Base-by-base conservation (phyloP, 768 basidiomycete genomes). In the Hygrocybe punicea region DNA sequence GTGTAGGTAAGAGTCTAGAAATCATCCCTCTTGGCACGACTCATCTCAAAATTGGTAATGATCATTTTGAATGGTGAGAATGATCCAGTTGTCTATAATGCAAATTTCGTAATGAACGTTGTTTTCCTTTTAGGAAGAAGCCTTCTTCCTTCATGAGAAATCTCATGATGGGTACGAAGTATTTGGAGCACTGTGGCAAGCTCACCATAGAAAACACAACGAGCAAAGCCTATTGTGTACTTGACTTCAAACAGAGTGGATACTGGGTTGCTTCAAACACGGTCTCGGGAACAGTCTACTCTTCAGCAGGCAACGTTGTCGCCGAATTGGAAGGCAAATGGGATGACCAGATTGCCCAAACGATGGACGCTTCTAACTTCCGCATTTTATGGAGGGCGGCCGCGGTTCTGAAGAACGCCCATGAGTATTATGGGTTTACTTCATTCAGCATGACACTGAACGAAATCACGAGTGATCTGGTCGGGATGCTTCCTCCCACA, bases 81-180 rank as follows among this genome's bases (percentile, higher is more conserved):
- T 55, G 29, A 29, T 33, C 40, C 33, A 13, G n/a, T 48, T 14
- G 44, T 24, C 49, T 45, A 51, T 44, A 50, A 23, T 53, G 54
- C 7, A 58, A 37, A 6, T 23, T 45, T 54, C 11, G 5, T 17
- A 29, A 52, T 58, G 50, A 42, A 37, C 34, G 19, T 46, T 7
- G 13, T 16, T 11, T 53, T n/a, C 48, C 40, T 13, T 35, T 29
- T 63, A 92, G 92, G 91, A 86, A 82, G 47, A 90, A 87, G 61
- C 92, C 92, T 1, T 91, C 90, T 1, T 89, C 89, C 2, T 95
- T 93, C 71, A 85, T 93, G 77, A 77, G 92, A 58, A 93, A 93
- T 71, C 74, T 95, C 56, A 86, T 94, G 83, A 86, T 91, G 71
- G 93, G 93, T 9, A 87, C 89, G 23, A 93, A 93, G 66, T 95